phyloP scores from a whole-genome alignment of 2,329 filamentous ascomycete genomes.

The Colletotrichum horii region DNA sequence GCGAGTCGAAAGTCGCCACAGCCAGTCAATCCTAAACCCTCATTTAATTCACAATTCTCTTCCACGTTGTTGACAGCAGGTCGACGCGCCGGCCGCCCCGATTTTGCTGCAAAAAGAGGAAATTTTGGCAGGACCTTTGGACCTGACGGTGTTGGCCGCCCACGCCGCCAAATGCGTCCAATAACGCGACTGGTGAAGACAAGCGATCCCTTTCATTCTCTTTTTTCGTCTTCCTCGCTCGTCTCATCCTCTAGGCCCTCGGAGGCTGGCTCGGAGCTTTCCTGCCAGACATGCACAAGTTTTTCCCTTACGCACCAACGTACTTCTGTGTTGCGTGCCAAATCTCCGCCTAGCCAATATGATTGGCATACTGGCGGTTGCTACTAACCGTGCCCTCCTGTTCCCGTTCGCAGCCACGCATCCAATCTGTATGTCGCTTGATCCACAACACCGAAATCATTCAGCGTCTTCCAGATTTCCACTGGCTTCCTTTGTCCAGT shows the following conservation, averaged over 20 bases:
- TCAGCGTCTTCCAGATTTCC: background rate
- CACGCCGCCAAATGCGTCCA: background rate
- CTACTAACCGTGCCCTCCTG: background rate
- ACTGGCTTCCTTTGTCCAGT: background rate
- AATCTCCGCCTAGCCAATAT: background rate
- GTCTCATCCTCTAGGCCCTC: background rate
- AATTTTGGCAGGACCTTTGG: background rate
- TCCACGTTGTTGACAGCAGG: conserved; percentile 4
- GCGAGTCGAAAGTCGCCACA: conserved; percentile 13
- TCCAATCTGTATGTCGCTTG: background rate
- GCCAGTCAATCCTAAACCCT: conserved; percentile 17
- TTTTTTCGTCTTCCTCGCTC: background rate
- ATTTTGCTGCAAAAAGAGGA: background rate
- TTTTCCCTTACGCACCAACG: background rate
- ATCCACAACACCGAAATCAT: background rate
- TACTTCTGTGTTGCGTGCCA: background rate
- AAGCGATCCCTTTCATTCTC: background rate
- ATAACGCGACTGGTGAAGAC: background rate
- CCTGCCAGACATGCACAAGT: background rate
- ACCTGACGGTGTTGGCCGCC: background rate
- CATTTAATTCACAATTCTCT: conserved; percentile 15
- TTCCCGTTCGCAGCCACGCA: background rate
- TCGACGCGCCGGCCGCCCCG: conserved; percentile 1
- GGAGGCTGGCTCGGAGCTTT: background rate
- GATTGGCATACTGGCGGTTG: background rate